Conservation (phyloP, 163 green algal genomes). For the Chlamydomonas reinhardtii region DNA sequence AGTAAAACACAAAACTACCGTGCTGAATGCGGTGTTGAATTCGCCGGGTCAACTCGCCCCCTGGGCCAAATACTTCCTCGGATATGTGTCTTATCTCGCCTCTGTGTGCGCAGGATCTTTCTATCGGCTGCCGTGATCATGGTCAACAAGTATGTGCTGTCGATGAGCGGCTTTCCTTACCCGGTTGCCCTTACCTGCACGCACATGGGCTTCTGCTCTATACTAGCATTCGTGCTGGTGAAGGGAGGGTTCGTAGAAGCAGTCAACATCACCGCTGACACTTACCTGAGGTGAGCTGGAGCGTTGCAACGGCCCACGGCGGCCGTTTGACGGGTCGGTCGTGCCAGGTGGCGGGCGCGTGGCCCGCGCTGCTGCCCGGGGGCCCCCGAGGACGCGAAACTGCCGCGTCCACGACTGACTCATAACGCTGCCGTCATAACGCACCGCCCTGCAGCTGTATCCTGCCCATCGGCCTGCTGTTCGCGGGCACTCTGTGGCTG, state of each 20-base stretch:
- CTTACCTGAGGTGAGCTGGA: slow-evolving; percentile 74
- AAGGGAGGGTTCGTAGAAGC: slow-evolving; percentile 70
- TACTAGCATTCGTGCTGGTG: slow-evolving; percentile 70
- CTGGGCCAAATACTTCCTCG: too few species aligned
- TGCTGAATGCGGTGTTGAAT: too few species aligned
- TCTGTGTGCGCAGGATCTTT: slow-evolving; percentile 62
- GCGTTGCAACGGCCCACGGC: not conserved
- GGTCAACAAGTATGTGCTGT: slow-evolving; percentile 72
- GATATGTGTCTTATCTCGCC: too few species aligned
- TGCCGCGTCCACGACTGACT: too few species aligned
- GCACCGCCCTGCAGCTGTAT: slow-evolving; percentile 68
- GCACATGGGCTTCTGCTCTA: slow-evolving; percentile 91
- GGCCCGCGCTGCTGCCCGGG: too few species aligned
- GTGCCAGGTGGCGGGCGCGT: too few species aligned
- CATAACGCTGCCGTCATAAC: too few species aligned
- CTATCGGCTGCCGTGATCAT: slow-evolving; percentile 85
- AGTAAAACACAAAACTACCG: too few species aligned
- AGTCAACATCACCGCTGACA: slow-evolving; percentile 73
- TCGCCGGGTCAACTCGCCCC: too few species aligned
- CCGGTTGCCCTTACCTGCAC: slow-evolving; percentile 82
- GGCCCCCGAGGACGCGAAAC: too few species aligned
- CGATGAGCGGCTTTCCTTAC: slow-evolving; percentile 53
- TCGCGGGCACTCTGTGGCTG: slow-evolving; percentile 87
- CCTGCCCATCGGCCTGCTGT: slow-evolving; percentile 86
- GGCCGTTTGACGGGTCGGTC: too few species aligned